Percentiles rank a stretch among this genome's conserved stretches.
Conservation (phyloP, 495 filamentous ascomycete species). For the Chaetomium cochliodes region DNA sequence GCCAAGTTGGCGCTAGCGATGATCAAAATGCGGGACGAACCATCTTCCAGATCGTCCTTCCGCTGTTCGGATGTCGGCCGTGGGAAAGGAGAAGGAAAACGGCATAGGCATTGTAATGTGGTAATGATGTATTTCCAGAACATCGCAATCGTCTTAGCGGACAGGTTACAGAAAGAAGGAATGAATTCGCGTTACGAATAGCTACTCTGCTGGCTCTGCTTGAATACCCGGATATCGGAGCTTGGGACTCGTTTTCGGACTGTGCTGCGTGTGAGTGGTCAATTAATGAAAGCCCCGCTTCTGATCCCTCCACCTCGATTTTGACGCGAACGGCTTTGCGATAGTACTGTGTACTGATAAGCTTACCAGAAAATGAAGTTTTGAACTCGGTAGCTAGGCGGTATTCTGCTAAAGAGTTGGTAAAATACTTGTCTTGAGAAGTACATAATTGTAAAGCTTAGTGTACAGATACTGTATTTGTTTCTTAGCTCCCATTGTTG, state of each 20-base stretch:
- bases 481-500: too few species aligned
- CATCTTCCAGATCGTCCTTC: background rate
- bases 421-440: too few species aligned
- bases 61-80: background rate
- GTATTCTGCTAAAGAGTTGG: too few species aligned
- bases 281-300: background rate
- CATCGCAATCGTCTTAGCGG: too few species aligned
- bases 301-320: background rate
- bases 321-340: background rate
- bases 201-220: background rate
- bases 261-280: slow-evolving; percentile 12
- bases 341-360: background rate
- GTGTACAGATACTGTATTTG: too few species aligned
- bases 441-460: too few species aligned
- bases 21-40: background rate
- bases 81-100: background rate
- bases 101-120: too few species aligned
- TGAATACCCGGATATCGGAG: background rate
- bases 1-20: background rate
- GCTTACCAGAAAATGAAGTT: background rate
- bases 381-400: background rate
- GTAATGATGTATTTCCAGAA: too few species aligned
- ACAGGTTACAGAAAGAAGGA: background rate
- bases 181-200: background rate
- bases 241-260: slow-evolving; percentile 19